Evolutionary conservation across 1,284 basidiomycete species (phyloP).

Genomic region (Mrakiaceae sp.): DNA sequence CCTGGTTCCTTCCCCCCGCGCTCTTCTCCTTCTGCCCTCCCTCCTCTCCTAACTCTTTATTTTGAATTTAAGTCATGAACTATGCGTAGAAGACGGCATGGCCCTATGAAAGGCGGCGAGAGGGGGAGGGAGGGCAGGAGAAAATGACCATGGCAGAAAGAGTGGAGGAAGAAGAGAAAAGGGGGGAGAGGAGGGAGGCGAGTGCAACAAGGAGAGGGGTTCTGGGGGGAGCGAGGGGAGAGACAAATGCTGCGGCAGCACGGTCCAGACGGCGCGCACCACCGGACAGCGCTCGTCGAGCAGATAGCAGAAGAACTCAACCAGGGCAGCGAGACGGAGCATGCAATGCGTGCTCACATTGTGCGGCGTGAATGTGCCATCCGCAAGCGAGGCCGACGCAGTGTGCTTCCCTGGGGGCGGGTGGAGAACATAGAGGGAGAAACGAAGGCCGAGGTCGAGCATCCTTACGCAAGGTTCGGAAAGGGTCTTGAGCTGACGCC

Average conservation of each 20-base stretch:
- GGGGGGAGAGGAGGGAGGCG: not conserved
- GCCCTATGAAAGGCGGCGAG: not conserved
- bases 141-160: not conserved
- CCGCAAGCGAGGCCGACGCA: not conserved
- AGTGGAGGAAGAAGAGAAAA: not conserved
- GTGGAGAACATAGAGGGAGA: too few species aligned
- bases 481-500: too few species aligned
- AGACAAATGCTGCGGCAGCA: not conserved
- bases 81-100: not conserved
- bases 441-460: too few species aligned
- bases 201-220: not conserved
- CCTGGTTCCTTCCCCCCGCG: too few species aligned
- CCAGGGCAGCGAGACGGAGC: not conserved
- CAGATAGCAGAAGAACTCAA: not conserved
- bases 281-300: not conserved
- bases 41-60: not conserved
- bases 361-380: not conserved
- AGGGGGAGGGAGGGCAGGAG: not conserved
- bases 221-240: not conserved
- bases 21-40: not conserved
- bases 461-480: too few species aligned
- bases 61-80: not conserved
- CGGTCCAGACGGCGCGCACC: too few species aligned
- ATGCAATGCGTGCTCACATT: not conserved
- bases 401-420: too few species aligned